phyloP scores from a whole-genome alignment of 140 eudicot genomes.

The Erigeron philadelphicus region DNA sequence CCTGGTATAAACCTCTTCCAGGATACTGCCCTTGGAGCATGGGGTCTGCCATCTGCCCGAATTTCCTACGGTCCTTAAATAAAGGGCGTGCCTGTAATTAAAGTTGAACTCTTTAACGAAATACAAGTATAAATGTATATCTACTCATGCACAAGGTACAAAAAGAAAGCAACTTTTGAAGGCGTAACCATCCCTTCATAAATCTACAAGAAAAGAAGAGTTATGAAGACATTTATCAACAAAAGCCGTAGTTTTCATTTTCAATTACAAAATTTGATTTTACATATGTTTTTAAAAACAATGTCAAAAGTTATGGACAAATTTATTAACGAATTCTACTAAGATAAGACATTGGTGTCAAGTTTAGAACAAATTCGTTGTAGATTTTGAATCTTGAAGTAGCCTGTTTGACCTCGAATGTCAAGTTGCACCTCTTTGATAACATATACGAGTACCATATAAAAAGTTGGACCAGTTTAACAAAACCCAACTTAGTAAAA shows the following conservation, averaged over 20 bases:
- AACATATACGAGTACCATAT: too few relatives aligned
- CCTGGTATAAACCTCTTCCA: slow-evolving; percentile 68
- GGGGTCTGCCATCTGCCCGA: slow-evolving; percentile 83
- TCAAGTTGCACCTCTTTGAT: too few relatives aligned
- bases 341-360: neutral
- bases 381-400: slow-evolving; percentile 4
- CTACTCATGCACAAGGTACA: slow-evolving; percentile 4
- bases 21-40: slow-evolving; percentile 76
- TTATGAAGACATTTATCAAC: neutral
- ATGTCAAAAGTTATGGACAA: neutral
- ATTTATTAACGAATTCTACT: neutral
- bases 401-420: neutral
- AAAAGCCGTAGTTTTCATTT: neutral
- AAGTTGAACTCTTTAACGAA: neutral
- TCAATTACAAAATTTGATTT: neutral
- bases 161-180: slow-evolving; percentile 2
- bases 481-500: slow-evolving; percentile 4
- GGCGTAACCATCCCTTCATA: slow-evolving; percentile 11
- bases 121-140: neutral
- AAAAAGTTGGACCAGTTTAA: too few relatives aligned
- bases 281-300: neutral
- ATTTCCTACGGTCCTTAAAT: slow-evolving; percentile 79
- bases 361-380: neutral
- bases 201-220: neutral
- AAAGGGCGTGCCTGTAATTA: slow-evolving; percentile 63